These are phyloP conservation scores for Apophysomyces variabilis DNA, from an alignment of 371 early-diverging fungal genomes.

Conservation along the genomic window DNA sequence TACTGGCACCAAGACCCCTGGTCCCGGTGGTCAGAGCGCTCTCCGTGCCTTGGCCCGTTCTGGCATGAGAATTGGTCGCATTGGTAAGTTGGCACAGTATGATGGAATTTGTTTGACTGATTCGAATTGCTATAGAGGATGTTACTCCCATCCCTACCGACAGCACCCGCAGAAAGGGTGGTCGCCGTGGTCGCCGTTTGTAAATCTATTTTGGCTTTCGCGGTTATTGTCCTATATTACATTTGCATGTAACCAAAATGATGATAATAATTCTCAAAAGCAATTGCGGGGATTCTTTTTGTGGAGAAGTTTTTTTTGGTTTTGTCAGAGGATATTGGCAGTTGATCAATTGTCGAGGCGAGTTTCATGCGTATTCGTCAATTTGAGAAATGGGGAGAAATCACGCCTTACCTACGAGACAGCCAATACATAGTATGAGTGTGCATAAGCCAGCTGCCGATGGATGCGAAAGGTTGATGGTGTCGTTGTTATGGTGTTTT, in stretches of 20 bases:
- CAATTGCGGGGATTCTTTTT: too few species aligned
- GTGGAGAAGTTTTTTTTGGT: too few species aligned
- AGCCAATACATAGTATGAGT: too few species aligned
- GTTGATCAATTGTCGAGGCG: too few species aligned
- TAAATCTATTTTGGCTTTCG: constrained; percentile 50
- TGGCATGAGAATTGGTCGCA: constrained; percentile 99
- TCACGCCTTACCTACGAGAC: too few species aligned
- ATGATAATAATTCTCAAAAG: too few species aligned
- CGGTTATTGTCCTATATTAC: constrained; percentile 6
- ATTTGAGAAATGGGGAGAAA: too few species aligned
- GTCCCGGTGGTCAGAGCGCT: constrained; percentile 99
- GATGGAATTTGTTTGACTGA: background rate
- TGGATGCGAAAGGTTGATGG: too few species aligned
- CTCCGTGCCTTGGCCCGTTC: constrained; percentile 99
- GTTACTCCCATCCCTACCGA: constrained; percentile 99
- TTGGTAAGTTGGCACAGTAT: constrained; percentile 54
- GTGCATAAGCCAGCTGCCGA: too few species aligned
- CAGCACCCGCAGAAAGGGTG: constrained; percentile 99
- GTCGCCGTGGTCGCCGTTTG: constrained; percentile 99
- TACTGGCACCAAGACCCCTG: constrained; percentile 99
- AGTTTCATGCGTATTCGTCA: too few species aligned
- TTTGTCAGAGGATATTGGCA: too few species aligned
- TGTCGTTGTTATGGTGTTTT: too few species aligned
- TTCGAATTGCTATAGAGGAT: constrained; percentile 72
- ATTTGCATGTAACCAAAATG: background rate